Conservation (phyloP, 306 rosid genomes). For the Calophaca sinica region DNA sequence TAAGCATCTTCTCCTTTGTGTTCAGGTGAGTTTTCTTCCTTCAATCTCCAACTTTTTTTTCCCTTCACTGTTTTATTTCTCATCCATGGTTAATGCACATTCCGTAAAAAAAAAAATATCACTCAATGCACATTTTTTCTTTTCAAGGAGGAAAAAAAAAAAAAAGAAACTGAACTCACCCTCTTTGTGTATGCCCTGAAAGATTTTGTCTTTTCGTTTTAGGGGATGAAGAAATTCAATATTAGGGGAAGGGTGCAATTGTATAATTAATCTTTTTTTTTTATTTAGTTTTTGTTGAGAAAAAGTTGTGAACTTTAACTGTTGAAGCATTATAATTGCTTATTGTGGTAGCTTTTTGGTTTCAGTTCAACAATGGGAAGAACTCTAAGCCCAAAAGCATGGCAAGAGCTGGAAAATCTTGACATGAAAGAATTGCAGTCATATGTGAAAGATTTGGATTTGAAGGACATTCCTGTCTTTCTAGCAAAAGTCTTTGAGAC, state of each 20-base stretch:
- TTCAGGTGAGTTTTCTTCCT: constrained; percentile 37
- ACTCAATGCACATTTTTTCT: neutral
- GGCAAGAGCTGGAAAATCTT: constrained; percentile 72
- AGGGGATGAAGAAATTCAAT: neutral
- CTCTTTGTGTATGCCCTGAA: neutral
- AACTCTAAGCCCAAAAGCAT: constrained; percentile 62
- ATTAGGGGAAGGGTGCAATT: neutral
- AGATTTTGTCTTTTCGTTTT: constrained; percentile 29
- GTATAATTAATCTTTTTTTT: neutral
- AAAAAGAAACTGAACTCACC: neutral
- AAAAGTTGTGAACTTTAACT: constrained; percentile 1
- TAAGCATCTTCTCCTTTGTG: neutral
- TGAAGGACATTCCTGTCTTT: constrained; percentile 73
- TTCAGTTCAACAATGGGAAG: constrained; percentile 62
- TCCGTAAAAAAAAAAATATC: neutral
- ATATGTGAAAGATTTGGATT: constrained; percentile 78
- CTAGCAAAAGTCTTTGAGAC: constrained; percentile 81
- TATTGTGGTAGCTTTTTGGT: constrained; percentile 8
- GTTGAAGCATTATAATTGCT: neutral
- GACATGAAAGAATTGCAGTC: constrained; percentile 77
- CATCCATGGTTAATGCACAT: neutral
- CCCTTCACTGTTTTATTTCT: constrained; percentile 19
- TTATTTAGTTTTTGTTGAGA: neutral
- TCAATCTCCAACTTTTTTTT: neutral
- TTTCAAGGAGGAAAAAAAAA: neutral